These are phyloP conservation scores for Skeletonema grethae DNA, from an alignment of 108 stramenopile genomes.

Conservation along the genomic window DNA sequence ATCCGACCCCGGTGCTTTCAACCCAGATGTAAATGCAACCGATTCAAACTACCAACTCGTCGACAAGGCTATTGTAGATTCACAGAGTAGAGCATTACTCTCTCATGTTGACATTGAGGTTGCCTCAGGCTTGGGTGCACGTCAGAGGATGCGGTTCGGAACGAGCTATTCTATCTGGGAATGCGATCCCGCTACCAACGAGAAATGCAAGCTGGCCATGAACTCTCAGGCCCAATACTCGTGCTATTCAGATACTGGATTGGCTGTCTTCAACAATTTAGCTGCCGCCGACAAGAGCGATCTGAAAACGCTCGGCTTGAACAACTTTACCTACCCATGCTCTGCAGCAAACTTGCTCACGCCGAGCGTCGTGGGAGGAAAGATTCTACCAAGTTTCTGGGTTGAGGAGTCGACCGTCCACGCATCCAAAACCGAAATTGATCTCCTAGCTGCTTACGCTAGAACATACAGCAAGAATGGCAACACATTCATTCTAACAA, in stretches of 20 bases:
- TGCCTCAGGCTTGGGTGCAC: conserved; percentile 49
- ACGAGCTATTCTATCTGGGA: conserved; percentile 63
- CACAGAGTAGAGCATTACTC: conserved; percentile 22
- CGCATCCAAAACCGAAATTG: conserved; percentile 42
- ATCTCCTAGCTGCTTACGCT: conserved; percentile 26
- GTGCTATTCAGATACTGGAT: conserved; percentile 43
- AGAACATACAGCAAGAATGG: conserved; percentile 21
- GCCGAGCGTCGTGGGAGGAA: conserved; percentile 55
- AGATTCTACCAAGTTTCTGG: conserved; percentile 43
- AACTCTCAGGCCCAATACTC: conserved; percentile 19
- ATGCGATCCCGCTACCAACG: conserved; percentile 52
- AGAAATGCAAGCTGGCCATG: conserved; percentile 39
- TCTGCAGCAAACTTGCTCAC: conserved; percentile 57
- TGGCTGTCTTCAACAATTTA: conserved; percentile 16
- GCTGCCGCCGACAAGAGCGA: conserved; percentile 26
- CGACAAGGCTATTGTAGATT: conserved; percentile 30
- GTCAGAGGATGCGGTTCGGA: conserved; percentile 50
- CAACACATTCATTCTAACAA: conserved; percentile 13
- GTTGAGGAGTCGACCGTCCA: conserved; percentile 36
- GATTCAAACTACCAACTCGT: conserved; percentile 46
- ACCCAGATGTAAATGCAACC: conserved; percentile 16
- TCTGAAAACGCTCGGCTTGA: conserved; percentile 32
- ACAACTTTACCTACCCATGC: conserved; percentile 43
- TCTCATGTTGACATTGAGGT: conserved; percentile 57
- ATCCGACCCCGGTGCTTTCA: conserved; percentile 44